Evolutionary conservation across 495 filamentous ascomycete species (phyloP), one percentile per base, ranked within the genome.

Genomic region (Hypoxylon cercidicola): DNA sequence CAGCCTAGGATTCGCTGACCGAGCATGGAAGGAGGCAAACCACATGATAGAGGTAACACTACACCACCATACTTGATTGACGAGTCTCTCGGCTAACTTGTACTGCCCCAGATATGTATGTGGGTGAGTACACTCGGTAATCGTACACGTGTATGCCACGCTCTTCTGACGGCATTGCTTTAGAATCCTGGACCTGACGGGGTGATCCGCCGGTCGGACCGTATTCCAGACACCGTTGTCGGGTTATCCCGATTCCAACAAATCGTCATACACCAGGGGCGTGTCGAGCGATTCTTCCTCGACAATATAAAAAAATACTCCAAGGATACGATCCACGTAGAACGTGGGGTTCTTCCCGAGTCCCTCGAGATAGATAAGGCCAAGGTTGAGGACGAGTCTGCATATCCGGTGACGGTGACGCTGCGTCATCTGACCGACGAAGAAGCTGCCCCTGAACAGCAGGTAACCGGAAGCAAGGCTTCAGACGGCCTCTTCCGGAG

Each of bases 1-100:
- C 55, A 86, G 84, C 57, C 82, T 91, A 55, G 88, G 86, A 2
- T 84, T 91, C 54, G 83, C 76, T 2, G 83, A 90, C 55, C 78
- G 83, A 13, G 82, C 81, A 6, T 83, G 80, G 77, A 84, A 87
- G 39, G 88, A 90, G 60, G 78, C 80, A 8, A 82, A 85, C 68
- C 79, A 85, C 55, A 80, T 85, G 75, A 66, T 79, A 8, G 66
- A 69, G 74, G 74, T 73, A 64, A 45, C 6, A 23, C 11, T 8
- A 12, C 15, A 32, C 10, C 30, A 32, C 30, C 3, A 11, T 28
- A 11, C 16, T 43, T 10, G 30, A 44, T 4, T 20, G 54, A 46
- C 16, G 4, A 9, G 19, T 6, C 28, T 34, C 41, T 63, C 19
- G 1, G 49, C 67, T 71, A 60, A 81, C 69, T 73, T 81, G 18